These are phyloP conservation scores for Dendrobium huoshanense DNA, from an alignment of 106 monocot genomes.

Conservation along the genomic window DNA sequence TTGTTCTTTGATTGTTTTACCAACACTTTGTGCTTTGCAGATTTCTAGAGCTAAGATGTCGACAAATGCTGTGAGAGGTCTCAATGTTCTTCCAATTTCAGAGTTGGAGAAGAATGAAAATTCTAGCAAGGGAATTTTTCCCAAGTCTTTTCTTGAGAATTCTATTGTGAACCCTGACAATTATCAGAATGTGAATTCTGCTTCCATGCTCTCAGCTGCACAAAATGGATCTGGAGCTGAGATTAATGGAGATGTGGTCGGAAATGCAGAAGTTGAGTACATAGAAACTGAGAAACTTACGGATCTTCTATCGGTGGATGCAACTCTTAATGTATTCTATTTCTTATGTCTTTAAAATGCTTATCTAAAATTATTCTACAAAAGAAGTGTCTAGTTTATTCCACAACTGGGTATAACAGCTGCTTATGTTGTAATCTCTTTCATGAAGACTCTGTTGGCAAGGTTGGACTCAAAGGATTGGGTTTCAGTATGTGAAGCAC, in stretches of 20 bases:
- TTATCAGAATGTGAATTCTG: slow-evolving; percentile 21
- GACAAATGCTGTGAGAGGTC: slow-evolving; percentile 45
- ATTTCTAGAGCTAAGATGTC: slow-evolving; percentile 40
- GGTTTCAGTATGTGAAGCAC: slow-evolving; percentile 82
- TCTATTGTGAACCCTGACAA: slow-evolving; percentile 24
- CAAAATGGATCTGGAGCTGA: slow-evolving; percentile 18
- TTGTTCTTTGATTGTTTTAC: background rate
- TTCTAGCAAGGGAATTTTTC: slow-evolving; percentile 34
- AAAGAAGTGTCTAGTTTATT: background rate
- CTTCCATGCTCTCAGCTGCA: slow-evolving; percentile 11
- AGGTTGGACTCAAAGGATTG: slow-evolving; percentile 90
- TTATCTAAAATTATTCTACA: background rate
- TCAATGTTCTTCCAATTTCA: slow-evolving; percentile 28
- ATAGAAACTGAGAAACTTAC: slow-evolving; percentile 74
- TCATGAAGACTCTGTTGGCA: slow-evolving; percentile 52
- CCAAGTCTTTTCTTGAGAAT: slow-evolving; percentile 31
- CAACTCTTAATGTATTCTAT: slow-evolving; percentile 49
- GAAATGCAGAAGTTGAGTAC: slow-evolving; percentile 74
- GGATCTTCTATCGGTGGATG: slow-evolving; percentile 64
- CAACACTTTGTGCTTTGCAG: slow-evolving; percentile 1
- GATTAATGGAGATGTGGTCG: slow-evolving; percentile 34
- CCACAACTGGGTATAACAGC: background rate
- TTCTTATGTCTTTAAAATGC: background rate
- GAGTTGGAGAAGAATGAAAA: slow-evolving; percentile 32
- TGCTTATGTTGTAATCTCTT: background rate